A percentile compares a stretch with the other conserved stretches of the same genome.
phyloP scores from a whole-genome alignment of 257 asterid genomes.

The Linaria vulgaris region DNA sequence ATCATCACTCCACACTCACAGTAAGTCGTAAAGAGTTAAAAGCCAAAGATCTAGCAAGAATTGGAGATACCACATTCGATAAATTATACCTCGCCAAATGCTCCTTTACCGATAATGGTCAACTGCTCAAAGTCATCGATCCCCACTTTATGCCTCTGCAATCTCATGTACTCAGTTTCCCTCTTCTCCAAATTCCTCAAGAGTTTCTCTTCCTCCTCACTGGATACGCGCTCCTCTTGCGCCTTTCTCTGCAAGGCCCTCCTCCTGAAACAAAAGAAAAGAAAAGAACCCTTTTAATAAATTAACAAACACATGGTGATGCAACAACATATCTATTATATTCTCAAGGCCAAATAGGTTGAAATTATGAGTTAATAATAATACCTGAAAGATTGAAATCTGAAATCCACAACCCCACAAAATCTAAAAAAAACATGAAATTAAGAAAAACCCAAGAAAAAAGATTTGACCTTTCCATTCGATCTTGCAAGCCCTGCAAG shows the following conservation, averaged over 20 bases:
- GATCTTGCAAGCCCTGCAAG: slow-evolving; percentile 92
- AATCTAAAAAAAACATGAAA: slow-evolving; percentile 7
- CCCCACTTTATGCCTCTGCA: slow-evolving; percentile 97
- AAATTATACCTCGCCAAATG: slow-evolving; percentile 75
- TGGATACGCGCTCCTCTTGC: slow-evolving; percentile 75
- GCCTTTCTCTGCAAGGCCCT: slow-evolving; percentile 87
- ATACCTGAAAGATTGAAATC: background rate
- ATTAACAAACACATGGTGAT: background rate
- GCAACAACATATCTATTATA: too few species aligned
- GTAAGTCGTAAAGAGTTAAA: background rate
- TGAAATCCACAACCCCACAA: background rate
- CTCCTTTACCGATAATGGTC: slow-evolving; percentile 91
- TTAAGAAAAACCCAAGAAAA: slow-evolving; percentile 17
- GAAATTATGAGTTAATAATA: too few species aligned
- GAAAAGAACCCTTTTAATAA: too few species aligned
- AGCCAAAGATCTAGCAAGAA: background rate
- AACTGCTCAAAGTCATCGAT: slow-evolving; percentile 94
- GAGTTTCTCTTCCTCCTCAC: slow-evolving; percentile 88
- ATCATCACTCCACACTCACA: background rate
- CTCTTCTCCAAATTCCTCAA: slow-evolving; percentile 83
- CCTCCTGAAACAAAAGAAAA: slow-evolving; percentile 63
- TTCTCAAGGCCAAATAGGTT: too few species aligned
- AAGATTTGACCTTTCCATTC: slow-evolving; percentile 68
- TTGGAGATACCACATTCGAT: background rate
- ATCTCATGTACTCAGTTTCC: slow-evolving; percentile 95